phyloP scores from a whole-genome alignment of 192 early-diverging fungal genomes.

The Coemansia sp. region DNA sequence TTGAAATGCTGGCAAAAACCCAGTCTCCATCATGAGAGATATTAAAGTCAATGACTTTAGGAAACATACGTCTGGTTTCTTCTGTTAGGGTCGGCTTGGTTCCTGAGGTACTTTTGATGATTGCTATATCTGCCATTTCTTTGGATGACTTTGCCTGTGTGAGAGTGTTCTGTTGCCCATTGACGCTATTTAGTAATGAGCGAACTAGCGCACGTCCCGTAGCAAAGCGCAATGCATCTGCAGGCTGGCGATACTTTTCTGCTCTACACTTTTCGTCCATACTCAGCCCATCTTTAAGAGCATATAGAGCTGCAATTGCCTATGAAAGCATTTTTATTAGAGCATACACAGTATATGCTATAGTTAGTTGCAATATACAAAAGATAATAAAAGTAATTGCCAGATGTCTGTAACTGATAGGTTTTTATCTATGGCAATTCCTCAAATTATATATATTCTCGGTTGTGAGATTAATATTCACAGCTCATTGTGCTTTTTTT shows the following conservation, averaged over 20 bases:
- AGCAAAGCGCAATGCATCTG: slow-evolving; percentile 32
- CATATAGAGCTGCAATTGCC: background rate
- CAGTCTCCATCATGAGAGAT: slow-evolving; percentile 44
- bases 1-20: slow-evolving; percentile 20
- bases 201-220: slow-evolving; percentile 13
- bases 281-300: background rate
- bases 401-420: too few species aligned
- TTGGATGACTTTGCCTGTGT: background rate
- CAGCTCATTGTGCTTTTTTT: too few species aligned
- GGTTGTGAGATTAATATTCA: too few species aligned
- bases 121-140: too few species aligned
- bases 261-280: background rate
- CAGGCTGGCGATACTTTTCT: background rate
- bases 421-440: too few species aligned
- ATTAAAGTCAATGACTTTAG: slow-evolving; percentile 26
- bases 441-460: too few species aligned
- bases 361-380: too few species aligned
- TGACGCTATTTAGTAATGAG: background rate
- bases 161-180: background rate
- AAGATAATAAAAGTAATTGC: too few species aligned
- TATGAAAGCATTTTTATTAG: too few species aligned
- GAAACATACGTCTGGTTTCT: background rate
- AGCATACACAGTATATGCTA: too few species aligned
- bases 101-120: slow-evolving; percentile 6
- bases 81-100: slow-evolving; percentile 19